Base-by-base conservation (phyloP, 805 yeast species). In the Pichia manshurica region DNA sequence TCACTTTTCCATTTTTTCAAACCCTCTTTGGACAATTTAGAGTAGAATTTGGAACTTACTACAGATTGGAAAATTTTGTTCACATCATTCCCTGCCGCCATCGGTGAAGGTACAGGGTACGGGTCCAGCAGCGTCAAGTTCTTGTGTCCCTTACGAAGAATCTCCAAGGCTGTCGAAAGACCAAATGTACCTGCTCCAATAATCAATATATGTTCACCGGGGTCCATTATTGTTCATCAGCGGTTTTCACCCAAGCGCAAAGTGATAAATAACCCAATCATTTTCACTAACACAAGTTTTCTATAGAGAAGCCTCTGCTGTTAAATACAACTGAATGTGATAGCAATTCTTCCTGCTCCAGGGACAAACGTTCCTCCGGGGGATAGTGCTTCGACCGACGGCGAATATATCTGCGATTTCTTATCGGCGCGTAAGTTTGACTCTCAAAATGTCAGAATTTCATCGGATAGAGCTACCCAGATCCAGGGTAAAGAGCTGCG, bases 151-250 rank as follows among this genome's bases (percentile, higher is more conserved):
- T 8, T 17, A 35, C 39, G 39, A 10, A 35, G n/a, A 6, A 35
- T 15, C n/a, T 35, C 39, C 20, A 35, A 17, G 12, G 39, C 39
- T 5, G 39, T 35, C 13, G 39, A 35, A 15, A 35, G 39, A 5
- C 39, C 39, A 17, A 35, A 35, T n/a, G 39, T 35, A 12, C 39
- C 39, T 19, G 39, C 39, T 5, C 39, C 39, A 35, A 35, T n/a
- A 16, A 35, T 35, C 22, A 35, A 16, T 3, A 35, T 17, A 17
- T 16, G 12, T 4, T 35, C 39, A 4, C n/a, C 39, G 22, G 39
- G 39, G n/a, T 16, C 22, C 39, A 35, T 35, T n/a, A 35, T 35
- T 19, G 22, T 35, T 35, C 10, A 8, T 10, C 29, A 8, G 29
- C 10, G 10, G 10, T 25, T 25, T 25, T n/a, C n/a, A n/a, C n/a